Base-by-base conservation (phyloP, 257 asterid genomes). In the Misopates orontium region DNA sequence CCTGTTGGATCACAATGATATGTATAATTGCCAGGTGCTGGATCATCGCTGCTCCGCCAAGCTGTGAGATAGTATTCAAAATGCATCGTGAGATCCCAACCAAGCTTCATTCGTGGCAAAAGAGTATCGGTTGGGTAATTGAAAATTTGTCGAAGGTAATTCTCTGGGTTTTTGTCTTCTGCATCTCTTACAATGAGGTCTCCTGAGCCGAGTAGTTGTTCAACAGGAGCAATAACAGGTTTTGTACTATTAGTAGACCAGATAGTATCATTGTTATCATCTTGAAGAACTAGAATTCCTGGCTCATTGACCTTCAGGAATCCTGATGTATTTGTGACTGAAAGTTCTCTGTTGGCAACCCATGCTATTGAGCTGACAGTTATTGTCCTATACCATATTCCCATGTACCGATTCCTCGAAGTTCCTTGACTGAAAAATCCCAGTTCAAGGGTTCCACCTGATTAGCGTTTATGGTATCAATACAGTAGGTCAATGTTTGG, bases 291-390 rank as follows among this genome's bases (percentile, higher is more conserved):
- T 20, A 65, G 48, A 17, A 21, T 20, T 13, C 74, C 74, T 22
- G 72, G 44, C 25, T 54, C 7, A 10, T 21, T 60, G 41, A 76
- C 5, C 25, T 40, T 71, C 14, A 76, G 22, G 9, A 45, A 22
- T n/a, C 80, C 77, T 41, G 72, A 19, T 21, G 58, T 45, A 16
- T 42, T 51, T 5, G n/a, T n/a, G n/a, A n/a, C n/a, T n/a, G n/a
- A n/a, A n/a, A n/a, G n/a, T n/a, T n/a, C n/a, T n/a, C n/a, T 57
- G 75, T 79, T 75, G 69, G 84, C 78, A 17, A 75, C 78, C 80
- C 80, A 75, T 40, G 71, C 75, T 16, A 71, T 71, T 19, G 80
- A 75, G 18, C 56, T 40, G 28, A 58, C 62, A 20, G 83, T 67
- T 63, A 75, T 65, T 36, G 75, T 75, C 42, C 69, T 75, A 72